A percentile compares a stretch with the other conserved stretches of the same genome.
These are phyloP conservation scores for Kingdonia uniflora DNA, from an alignment of 164 flowering plant genomes.

Conservation along the genomic window DNA sequence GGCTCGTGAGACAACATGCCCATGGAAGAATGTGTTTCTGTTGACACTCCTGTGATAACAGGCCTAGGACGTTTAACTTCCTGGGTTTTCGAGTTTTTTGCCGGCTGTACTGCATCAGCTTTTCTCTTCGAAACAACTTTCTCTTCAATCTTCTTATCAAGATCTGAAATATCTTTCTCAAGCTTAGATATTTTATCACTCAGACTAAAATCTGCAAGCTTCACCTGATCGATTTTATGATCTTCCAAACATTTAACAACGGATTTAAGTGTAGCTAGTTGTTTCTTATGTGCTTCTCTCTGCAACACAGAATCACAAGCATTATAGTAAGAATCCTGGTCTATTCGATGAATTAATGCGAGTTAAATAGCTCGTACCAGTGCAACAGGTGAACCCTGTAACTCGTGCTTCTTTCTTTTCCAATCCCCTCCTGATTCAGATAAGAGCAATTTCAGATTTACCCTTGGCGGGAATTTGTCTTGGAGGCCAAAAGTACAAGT, in stretches of 20 bases:
- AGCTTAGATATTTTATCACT: constrained; percentile 24
- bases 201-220: too few species aligned
- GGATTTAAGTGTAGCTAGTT: constrained; percentile 31
- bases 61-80: constrained; percentile 20
- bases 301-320: constrained; percentile 12
- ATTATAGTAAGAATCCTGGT: too few species aligned
- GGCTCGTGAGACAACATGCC: constrained; percentile 15
- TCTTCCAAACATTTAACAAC: constrained; percentile 28
- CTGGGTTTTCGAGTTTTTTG: constrained; percentile 12
- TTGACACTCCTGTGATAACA: constrained; percentile 3
- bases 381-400: constrained; percentile 16
- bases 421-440: constrained; percentile 20
- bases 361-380: constrained; percentile 20
- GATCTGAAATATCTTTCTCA: constrained; percentile 27
- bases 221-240: constrained; percentile 24
- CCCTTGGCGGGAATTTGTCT: constrained; percentile 28
- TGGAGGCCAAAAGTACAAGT: constrained; percentile 31
- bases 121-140: constrained; percentile 21
- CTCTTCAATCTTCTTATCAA: constrained; percentile 18
- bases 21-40: not conserved
- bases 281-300: constrained; percentile 33
- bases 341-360: too few species aligned
- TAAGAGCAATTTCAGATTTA: constrained; percentile 24
- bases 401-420: constrained; percentile 19
- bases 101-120: constrained; percentile 19